Evolutionary conservation across 2,329 filamentous ascomycete species (phyloP), one percentile per base, ranked within the genome.

Genomic region (Diaporthe destruens): DNA sequence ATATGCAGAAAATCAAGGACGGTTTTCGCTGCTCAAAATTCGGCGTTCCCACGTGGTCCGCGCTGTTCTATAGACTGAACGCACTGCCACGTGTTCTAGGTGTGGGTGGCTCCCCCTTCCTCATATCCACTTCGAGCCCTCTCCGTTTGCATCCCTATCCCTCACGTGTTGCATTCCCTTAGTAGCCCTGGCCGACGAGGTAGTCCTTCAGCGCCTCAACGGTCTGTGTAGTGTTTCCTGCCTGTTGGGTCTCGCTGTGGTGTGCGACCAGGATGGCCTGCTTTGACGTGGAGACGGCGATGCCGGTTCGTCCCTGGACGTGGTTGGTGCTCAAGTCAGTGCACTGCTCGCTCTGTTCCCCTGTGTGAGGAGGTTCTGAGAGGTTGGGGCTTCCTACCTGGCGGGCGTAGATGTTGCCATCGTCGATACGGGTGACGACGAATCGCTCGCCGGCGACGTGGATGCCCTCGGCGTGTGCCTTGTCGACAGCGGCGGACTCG

Each of bases 211-310:
- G 89, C 79, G 90, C 87, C 86, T 96, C 93, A 77, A 97, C 93
- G 65, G 93, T 94, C 81, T 89, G 89, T 78, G 91, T 91, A 75
- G 94, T 91, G 82, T 92, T 92, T 81, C 94, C 91, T 68, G 93
- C 93, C 82, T 93, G 87, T 77, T 91, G 85, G 75, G 82, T 82
- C 82, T 97, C 94, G 77, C 87, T 88, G 88, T 98, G 94, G 87
- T 98, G 94, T 77, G 91, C 93, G 81, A 99, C 85, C 81, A 99
- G 90, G 82, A 98, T 91, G 77, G 95, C 94, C 85, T 97, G 92
- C 80, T 88, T 92, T 79, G 96, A 97, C 88, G 97, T 97, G 84
- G 92, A 91, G 78, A 96, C 90, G 80, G 92, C 87, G 79, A 98
- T 85, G 76, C 96, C 96, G 81, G 92, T 90, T 81, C 92, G 94